A percentile compares a stretch with the other conserved stretches of the same genome.
phyloP scores from a whole-genome alignment of 1,284 basidiomycete species.

The Marasmius fiardii region DNA sequence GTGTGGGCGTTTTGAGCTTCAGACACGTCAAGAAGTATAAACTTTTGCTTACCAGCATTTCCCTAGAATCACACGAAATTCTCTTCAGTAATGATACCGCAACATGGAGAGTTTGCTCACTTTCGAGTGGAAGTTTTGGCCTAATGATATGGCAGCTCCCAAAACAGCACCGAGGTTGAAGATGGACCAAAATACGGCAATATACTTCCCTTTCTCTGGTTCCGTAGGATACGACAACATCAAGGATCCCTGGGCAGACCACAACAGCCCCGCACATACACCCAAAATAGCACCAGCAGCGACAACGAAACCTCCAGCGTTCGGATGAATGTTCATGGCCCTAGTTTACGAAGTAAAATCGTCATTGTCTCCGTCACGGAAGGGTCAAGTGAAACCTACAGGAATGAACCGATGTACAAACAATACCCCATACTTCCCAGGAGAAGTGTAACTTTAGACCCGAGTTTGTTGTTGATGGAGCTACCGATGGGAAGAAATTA shows the following conservation, averaged over 20 bases:
- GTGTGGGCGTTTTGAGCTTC: background rate
- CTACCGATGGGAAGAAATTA: constrained; percentile 29
- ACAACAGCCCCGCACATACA: constrained; percentile 52
- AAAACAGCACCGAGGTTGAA: constrained; percentile 68
- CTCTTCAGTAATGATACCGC: background rate
- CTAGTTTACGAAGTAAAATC: background rate
- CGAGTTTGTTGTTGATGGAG: constrained; percentile 75
- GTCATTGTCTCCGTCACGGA: no score
- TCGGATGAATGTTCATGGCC: constrained; percentile 43
- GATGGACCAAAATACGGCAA: constrained; percentile 67
- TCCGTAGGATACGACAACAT: constrained; percentile 66
- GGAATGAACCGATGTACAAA: constrained; percentile 71
- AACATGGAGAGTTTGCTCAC: background rate
- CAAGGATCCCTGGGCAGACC: constrained; percentile 64
- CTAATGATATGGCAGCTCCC: constrained; percentile 28
- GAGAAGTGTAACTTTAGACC: constrained; percentile 67
- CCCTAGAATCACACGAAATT: background rate
- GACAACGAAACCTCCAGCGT: constrained; percentile 65
- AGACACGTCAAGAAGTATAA: constrained; percentile 24
- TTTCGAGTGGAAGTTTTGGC: constrained; percentile 8
- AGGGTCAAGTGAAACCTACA: constrained; percentile 39
- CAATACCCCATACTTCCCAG: constrained; percentile 70
- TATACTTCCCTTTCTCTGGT: constrained; percentile 55
- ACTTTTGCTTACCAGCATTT: background rate
- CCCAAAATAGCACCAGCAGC: constrained; percentile 66